A percentile compares a stretch with the other conserved stretches of the same genome.
These are phyloP conservation scores for Colletotrichum echinochloae DNA, from an alignment of 2,329 filamentous ascomycete species.

Conservation along the genomic window DNA sequence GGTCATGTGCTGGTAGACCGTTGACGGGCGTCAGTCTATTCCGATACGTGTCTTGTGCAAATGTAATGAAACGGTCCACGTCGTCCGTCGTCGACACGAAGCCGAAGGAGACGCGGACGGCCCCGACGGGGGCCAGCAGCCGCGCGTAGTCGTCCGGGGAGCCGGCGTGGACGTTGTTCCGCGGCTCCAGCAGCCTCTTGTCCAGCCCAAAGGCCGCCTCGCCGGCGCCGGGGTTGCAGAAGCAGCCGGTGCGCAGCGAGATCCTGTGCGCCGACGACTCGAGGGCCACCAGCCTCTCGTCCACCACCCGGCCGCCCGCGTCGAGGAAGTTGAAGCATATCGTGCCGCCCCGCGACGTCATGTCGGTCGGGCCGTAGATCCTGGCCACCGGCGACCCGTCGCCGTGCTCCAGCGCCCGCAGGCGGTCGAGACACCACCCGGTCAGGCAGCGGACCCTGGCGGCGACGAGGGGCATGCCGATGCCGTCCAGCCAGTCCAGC, in stretches of 20 bases:
- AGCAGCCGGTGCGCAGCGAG: conserved; percentile 56
- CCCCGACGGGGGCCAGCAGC: conserved; percentile 47
- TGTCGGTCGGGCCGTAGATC: conserved; percentile 51
- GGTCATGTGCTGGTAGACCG: conserved; percentile 22
- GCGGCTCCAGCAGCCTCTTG: conserved; percentile 20
- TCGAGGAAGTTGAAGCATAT: conserved; percentile 56
- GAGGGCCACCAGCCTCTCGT: conserved; percentile 51
- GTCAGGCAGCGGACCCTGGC: conserved; percentile 53
- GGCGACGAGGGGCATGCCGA: conserved; percentile 47
- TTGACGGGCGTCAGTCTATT: conserved; percentile 44
- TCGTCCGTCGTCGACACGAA: conserved; percentile 51
- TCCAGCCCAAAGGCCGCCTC: conserved; percentile 51
- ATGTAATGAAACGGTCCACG: conserved; percentile 52
- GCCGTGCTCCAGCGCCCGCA: conserved; percentile 49
- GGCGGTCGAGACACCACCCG: conserved; percentile 50
- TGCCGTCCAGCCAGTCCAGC: conserved; percentile 50
- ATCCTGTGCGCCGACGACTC: conserved; percentile 51
- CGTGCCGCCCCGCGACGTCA: conserved; percentile 50
- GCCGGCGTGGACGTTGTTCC: conserved; percentile 36
- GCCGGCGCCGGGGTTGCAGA: conserved; percentile 56
- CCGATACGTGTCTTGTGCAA: conserved; percentile 49
- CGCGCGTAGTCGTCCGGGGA: conserved; percentile 45
- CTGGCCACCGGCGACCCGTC: conserved; percentile 49
- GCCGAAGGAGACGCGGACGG: conserved; percentile 55
- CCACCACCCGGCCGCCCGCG: conserved; percentile 47